Percentiles rank a stretch among this genome's conserved stretches.
Evolutionary conservation across 805 yeast species (phyloP).

Genomic region (Priceomyces haplophilus): DNA sequence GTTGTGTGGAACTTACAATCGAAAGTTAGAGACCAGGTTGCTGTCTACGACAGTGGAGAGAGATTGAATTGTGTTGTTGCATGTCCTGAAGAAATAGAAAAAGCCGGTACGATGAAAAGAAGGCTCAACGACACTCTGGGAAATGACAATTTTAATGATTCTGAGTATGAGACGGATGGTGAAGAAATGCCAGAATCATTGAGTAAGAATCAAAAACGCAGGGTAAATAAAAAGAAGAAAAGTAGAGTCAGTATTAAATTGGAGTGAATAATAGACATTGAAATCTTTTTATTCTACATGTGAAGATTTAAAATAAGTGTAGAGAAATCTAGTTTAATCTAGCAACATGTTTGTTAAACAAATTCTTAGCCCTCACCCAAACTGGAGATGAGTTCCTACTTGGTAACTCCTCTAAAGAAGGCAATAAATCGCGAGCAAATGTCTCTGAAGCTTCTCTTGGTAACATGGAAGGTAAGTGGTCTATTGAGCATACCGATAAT

Average conservation of each 20-base stretch:
- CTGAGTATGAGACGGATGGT: constrained; percentile 75
- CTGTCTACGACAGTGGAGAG: constrained; percentile 88
- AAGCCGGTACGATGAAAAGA: constrained; percentile 64
- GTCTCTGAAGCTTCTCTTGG: constrained; percentile 98
- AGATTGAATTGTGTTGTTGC: constrained; percentile 82
- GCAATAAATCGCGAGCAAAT: constrained; percentile 82
- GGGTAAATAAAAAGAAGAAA: constrained; percentile 31
- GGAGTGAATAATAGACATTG: constrained; percentile 33
- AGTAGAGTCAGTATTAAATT: constrained; percentile 51
- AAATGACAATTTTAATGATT: constrained; percentile 45
- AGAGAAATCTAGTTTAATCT: constrained; percentile 44
- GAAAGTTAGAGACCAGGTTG: constrained; percentile 67
- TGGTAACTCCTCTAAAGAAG: constrained; percentile 82
- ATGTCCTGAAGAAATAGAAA: constrained; percentile 76
- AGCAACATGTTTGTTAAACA: constrained; percentile 81
- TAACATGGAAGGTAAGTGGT: constrained; percentile 89
- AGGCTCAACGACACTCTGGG: constrained; percentile 36
- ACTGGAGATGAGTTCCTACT: constrained; percentile 80
- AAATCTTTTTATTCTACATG: neutral
- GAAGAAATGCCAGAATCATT: constrained; percentile 60
- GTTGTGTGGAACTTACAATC: constrained; percentile 78
- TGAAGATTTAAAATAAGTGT: neutral
- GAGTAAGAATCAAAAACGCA: constrained; percentile 44
- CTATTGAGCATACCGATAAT: constrained; percentile 89
- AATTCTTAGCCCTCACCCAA: constrained; percentile 84